Evolutionary conservation across 2,329 filamentous ascomycete genomes (phyloP), one percentile per base, ranked within the genome.

Genomic region (Curvularia hawaiiensis): DNA sequence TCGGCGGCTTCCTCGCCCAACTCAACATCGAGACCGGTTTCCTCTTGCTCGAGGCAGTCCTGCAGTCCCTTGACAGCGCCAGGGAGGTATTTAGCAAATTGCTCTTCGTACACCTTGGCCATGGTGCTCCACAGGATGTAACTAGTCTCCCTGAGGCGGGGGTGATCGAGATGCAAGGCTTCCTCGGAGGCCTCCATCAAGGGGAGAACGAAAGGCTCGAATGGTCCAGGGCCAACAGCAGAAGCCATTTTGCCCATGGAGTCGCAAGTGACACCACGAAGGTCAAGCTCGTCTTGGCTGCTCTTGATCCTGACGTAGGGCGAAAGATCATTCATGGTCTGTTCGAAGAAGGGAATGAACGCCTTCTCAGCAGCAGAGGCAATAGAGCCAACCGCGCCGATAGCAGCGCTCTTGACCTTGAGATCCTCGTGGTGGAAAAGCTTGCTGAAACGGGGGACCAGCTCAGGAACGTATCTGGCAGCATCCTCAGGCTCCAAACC

Each of bases 61-160:
- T 95, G 89, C 24, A 98, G 84, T 52, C 89, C 88, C 74, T 90
- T 87, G 75, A 94, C 89, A 50, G 92, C 90, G 50, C 90, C 90
- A 0, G 85, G 82, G 7, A 95, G 84, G 79, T 92, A 95, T 57
- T 90, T 88, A 55, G 87, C 85, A 61, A 96, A 94, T 53, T 92
- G 84, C 71, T 91, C 90, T 69, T 90, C 88, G 78, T 98, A 98
- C 10, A 98, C 92, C 81, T 96, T 96, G 61, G 94, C 90, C 74
- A 99, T 88, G 40, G 91, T 92, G 64, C 91, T 92, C 94, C 95
- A 99, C 53, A 99, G 84, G 61, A 98, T 96, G 80, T 97, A 99
- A 75, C 92, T 97, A 61, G 92, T 97, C 82, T 99, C 95, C 77
- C 92, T 91, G 50, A 98, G 87, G 56, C 93, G 87, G 41, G 93